phyloP scores from a whole-genome alignment of 331 rosid genomes.

The Arachis monticola region DNA sequence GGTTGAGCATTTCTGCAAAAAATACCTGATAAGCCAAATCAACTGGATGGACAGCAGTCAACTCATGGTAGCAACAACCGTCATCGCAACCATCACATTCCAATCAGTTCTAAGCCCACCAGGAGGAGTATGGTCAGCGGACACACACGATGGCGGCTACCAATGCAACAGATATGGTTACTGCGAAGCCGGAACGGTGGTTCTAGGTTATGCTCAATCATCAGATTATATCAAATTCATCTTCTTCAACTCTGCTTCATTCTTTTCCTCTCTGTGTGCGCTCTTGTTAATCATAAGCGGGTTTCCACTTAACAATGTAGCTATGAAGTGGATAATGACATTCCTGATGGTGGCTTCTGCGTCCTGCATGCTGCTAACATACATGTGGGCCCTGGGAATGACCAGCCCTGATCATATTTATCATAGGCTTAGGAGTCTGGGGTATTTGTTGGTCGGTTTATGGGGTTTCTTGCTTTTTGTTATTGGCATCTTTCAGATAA shows the following conservation, averaged over 20 bases:
- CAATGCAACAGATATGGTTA: conserved; percentile 7
- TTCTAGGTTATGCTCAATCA: conserved; percentile 37
- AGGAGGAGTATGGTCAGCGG: conserved; percentile 38
- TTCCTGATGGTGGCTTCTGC: conserved; percentile 29
- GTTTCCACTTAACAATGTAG: conserved; percentile 28
- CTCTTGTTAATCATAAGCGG: conserved; percentile 38
- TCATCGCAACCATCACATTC: conserved; percentile 45
- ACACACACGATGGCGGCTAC: not conserved
- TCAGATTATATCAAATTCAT: conserved; percentile 36
- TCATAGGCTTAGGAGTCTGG: not conserved
- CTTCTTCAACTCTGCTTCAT: conserved; percentile 36
- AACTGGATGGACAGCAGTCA: conserved; percentile 32
- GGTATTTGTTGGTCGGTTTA: conserved; percentile 11
- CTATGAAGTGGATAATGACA: conserved; percentile 27
- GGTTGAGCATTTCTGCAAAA: conserved; percentile 23
- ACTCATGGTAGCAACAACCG: conserved; percentile 42
- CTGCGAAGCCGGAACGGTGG: conserved; percentile 44
- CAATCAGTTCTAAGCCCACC: conserved; percentile 41
- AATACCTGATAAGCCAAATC: not conserved
- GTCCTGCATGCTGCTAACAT: conserved; percentile 38
- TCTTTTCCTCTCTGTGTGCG: conserved; percentile 38
- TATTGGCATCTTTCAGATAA: conserved; percentile 10
- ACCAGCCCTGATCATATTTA: conserved; percentile 37
- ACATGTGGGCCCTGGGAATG: conserved; percentile 47
- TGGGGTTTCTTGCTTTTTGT: conserved; percentile 19